Base-by-base conservation (phyloP, 2,329 filamentous ascomycete genomes). In the Boeremia exigua region DNA sequence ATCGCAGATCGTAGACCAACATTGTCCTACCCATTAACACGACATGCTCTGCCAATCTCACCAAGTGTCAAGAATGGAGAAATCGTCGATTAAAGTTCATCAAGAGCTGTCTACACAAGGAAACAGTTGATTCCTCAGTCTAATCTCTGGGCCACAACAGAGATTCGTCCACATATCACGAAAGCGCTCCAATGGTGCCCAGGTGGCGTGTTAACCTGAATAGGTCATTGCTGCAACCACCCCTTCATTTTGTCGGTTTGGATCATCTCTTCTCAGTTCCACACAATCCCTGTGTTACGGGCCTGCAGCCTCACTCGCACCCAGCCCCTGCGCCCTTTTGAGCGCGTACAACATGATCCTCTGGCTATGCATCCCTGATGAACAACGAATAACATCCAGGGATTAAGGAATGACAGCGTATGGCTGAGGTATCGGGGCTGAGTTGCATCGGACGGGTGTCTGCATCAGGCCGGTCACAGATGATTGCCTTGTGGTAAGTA, bases 361-460 rank as follows among this genome's bases (percentile, higher is more conserved):
- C 27, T 43, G 29, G n/a, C 25, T 9, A 12, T 48, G 36, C 23
- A 37, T 25, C 36, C 7, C 8, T 12, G 12, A 10, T 33, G 29
- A 11, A 7, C n/a, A 11, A 25, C 25, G 25, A 23, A 23, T 19
- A 19, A 19, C 23, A 6, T 30, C n/a, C 36, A 37, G 34, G 43
- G 37, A 42, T 23, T 10, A 47, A 23, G 29, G 19, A 46, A 15
- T 12, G 29, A 30, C 23, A 28, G 11, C 25, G 34, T 40, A 25
- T 40, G 36, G 42, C 19, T 33, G 15, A 17, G 7, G 12, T 8
- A 17, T 39, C 36, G 10, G 28, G 34, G 34, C 29, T 47, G 43
- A 40, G 49, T 42, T 42, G 49, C 36, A 42, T 40, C 30, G 30
- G 30, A 47, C 36, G 42, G 49, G 28, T 53, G 19, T 28, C 23